Evolutionary conservation across 1,284 basidiomycete species (phyloP), one percentile per base, ranked within the genome.

Genomic region (Ustilago shanxiensis): DNA sequence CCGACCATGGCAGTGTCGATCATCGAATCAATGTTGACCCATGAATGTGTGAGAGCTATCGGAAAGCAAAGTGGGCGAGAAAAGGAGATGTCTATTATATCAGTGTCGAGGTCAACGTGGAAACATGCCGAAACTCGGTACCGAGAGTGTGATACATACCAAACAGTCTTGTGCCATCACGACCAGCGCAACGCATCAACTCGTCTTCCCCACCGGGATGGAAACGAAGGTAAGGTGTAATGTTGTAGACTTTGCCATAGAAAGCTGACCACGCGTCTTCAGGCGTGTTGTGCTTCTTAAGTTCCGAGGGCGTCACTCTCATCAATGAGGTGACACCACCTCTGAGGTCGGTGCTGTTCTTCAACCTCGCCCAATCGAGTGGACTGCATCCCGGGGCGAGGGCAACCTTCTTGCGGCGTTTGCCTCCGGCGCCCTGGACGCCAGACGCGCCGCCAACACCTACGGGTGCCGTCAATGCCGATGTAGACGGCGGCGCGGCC

Each of bases 11-110:
- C 96, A 45, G 91, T 89, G 85, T 97, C 95, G 47, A 99, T 89
- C 92, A 98, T 95, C 78, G 92, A 92, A 69, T 98, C 95, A 24
- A 91, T 90, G 81, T 95, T 98, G 31, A 99, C 95, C 96, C 95
- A 99, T 8, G 91, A 92, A 81, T 93, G 92, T 39, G 84, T 86
- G n/a, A 83, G 74, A 54, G 82, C 83, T 83, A 57, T 10, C 9
- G 22, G 45, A 6, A 26, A 24, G 3, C 16, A 7, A 9, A 16
- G 1, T 22, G n/a, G 47, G 24, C 44, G 6, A 41, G 9, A n/a
- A 47, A 22, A 1, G 58, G 22, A 18, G 35, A 26, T 8, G 29
- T 28, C 24, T 26, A 20, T n/a, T 13, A 49, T 3, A 24, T 49
- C 26, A 49, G 47, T 7, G n/a, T 44, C 41, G 28, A 4, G 16